phyloP scores from a whole-genome alignment of 352 stramenopile species.

The Globisporangium okanoganense region DNA sequence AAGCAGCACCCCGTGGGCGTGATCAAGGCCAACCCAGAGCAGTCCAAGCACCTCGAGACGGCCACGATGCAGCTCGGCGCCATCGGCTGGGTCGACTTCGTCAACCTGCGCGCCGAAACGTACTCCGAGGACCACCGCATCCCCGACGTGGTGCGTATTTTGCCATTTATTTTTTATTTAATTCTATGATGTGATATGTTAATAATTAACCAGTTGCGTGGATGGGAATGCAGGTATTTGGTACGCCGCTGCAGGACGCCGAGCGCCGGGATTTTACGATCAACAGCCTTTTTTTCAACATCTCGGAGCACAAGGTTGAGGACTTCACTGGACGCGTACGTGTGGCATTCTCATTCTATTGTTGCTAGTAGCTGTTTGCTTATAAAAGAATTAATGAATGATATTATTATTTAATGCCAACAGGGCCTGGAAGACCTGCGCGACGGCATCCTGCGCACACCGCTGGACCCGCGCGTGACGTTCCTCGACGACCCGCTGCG shows the following conservation, averaged over 20 bases:
- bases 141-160: slow-evolving; percentile 38
- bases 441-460: slow-evolving; percentile 91
- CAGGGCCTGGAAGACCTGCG: slow-evolving; percentile 90
- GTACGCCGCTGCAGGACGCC: slow-evolving; percentile 86
- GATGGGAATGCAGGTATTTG: slow-evolving; percentile 29
- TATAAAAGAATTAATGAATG: background rate
- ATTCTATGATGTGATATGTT: background rate
- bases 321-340: slow-evolving; percentile 86
- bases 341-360: background rate
- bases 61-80: slow-evolving; percentile 94
- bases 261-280: slow-evolving; percentile 97
- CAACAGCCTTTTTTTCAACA: slow-evolving; percentile 97
- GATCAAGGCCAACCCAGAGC: slow-evolving; percentile 85
- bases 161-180: background rate
- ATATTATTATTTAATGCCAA: background rate
- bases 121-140: slow-evolving; percentile 88
- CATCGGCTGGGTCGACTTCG: slow-evolving; percentile 96
- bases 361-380: background rate
- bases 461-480: slow-evolving; percentile 91
- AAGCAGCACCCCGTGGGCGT: slow-evolving; percentile 48
- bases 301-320: slow-evolving; percentile 80
- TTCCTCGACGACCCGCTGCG: slow-evolving; percentile 97
- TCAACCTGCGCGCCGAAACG: slow-evolving; percentile 96
- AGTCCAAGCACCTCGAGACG: slow-evolving; percentile 99
- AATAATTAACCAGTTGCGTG: background rate